Evolutionary conservation across 306 rosid species (phyloP), one percentile per base, ranked within the genome.

Genomic region (Arachis stenosperma): DNA sequence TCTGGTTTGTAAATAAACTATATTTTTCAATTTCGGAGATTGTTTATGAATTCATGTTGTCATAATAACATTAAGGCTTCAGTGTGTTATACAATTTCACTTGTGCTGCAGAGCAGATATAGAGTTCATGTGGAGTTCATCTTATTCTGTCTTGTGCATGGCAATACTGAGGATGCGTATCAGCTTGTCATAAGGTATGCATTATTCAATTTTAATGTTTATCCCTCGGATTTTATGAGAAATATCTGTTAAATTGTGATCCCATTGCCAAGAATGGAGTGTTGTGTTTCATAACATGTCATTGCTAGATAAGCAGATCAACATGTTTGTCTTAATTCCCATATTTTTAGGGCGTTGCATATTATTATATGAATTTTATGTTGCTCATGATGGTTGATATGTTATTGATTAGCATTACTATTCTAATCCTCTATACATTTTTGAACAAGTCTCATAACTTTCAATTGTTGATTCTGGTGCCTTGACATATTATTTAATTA

Each of bases 81-180:
- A 10, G 57, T 70, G 80, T 59, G 55, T 62, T 53, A 52, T 70
- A 30, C 41, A 47, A 48, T 74, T 84, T 86, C 82, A 17, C 66
- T 76, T 78, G 55, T 67, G 74, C 74, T 47, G 81, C 93, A 93
- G 98, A 75, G 79, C 47, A 84, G 78, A 46, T 79, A 61, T 78
- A 69, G 74, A 22, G 87, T 93, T 74, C 85, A 83, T 44, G 67
- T 86, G 36, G 93, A 90, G 83, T 73, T 76, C 75, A 82, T 87
- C 44, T 50, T 88, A n/a, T 86, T 84, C 80, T 82, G 75, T 75
- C 87, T 90, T 74, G 50, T 79, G 70, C 76, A 83, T 70, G 89
- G 88, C 74, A 76, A 83, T 77, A 44, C 59, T 50, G 79, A 57
- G 60, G 89, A 82, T 30, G 96, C 96, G 50, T 67, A 86, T 76